Evolutionary conservation across 2,329 filamentous ascomycete species (phyloP), one percentile per base, ranked within the genome.

Genomic region (Microdochium paspali): DNA sequence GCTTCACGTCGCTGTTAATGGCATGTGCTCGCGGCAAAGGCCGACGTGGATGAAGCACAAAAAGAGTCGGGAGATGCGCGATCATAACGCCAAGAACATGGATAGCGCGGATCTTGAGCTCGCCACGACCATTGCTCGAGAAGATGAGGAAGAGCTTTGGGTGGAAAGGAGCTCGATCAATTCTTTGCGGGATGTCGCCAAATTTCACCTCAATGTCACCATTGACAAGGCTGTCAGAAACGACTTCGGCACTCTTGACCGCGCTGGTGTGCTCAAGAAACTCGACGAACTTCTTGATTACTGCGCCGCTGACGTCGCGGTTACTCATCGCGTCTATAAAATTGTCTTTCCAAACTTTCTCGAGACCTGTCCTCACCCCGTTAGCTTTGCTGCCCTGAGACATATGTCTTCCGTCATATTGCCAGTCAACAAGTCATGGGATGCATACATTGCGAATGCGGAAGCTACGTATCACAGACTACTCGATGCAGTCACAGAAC

Each of bases 31-130:
- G 21, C 84, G 87, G 54, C 93, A 98, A 65, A 80, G 93, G 45
- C 93, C 94, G 9, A 95, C 88, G 0, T 98, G 93, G 93, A 90
- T 96, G 84, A 94, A 88, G 64, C 88, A 95, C 65, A 87, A 89
- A 62, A 98, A 98, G 69, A 89, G 85, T 54, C 78, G 85, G 49
- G 91, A 97, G 60, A 59, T 91, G 43, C 76, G 88, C 45, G 90
- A 96, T 51, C 86, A 84, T 58, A 82, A 91, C 44, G 79, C 86
- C 4, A 82, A 74, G 44, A 78, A 88, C 47, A 84, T 82, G 3
- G 78, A 85, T 15, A 84, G 84, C 47, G 69, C 80, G 6, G 86
- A 93, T 53, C 66, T 96, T 23, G 78, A 83, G 2, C 66, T 97
- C 3, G 79, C 85, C 50, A 82, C 77, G 46, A 79, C 79, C 35